Percentiles rank a stretch among this genome's conserved stretches.
Conservation (phyloP, 148 eudicot species). For the Amaranthus palmeri region DNA sequence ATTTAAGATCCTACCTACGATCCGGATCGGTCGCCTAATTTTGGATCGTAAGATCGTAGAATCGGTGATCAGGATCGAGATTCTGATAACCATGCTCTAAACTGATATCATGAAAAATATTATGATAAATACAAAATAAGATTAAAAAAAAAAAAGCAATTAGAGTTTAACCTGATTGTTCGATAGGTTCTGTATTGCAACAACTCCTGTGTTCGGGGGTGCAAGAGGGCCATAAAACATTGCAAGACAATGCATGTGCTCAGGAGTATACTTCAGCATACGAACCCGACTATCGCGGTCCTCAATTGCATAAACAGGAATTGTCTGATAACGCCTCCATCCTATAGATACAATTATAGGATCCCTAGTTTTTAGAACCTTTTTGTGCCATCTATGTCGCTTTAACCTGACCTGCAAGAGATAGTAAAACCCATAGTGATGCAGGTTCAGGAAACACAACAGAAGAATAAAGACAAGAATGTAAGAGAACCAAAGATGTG, state of each 20-base stretch:
- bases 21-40: no score
- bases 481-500: background rate
- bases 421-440: background rate
- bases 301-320: slow-evolving; percentile 87
- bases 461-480: background rate
- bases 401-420: slow-evolving; percentile 64
- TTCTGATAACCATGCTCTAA: no score
- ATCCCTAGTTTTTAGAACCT: slow-evolving; percentile 85
- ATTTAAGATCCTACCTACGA: no score
- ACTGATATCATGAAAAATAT: no score
- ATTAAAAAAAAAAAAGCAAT: background rate
- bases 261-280: slow-evolving; percentile 97
- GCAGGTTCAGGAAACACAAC: background rate
- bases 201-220: slow-evolving; percentile 81
- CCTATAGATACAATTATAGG: slow-evolving; percentile 88
- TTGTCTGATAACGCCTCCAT: slow-evolving; percentile 94
- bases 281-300: slow-evolving; percentile 74
- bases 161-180: slow-evolving; percentile 59
- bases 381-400: slow-evolving; percentile 97
- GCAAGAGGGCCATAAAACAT: slow-evolving; percentile 99
- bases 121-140: no score
- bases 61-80: no score
- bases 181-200: slow-evolving; percentile 77
- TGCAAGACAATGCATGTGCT: slow-evolving; percentile 97
- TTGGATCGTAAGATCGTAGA: no score